Evolutionary conservation across 140 eudicot species (phyloP), one percentile per base, ranked within the genome.

Genomic region (Bidens hawaiensis): DNA sequence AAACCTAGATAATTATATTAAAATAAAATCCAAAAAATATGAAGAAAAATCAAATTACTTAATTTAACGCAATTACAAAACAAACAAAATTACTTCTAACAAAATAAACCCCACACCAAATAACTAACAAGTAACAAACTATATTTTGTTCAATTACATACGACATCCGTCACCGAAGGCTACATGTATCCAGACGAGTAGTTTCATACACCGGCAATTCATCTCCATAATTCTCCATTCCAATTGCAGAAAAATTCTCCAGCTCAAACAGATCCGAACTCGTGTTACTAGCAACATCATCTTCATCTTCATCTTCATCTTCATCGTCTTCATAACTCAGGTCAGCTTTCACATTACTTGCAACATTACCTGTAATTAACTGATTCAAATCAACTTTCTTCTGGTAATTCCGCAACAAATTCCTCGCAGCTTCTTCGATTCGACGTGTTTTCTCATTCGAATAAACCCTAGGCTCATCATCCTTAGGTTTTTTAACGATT

Each of bases 171-270:
- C 78, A 42, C 95, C 89, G 34, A 81, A 70, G 12, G 84, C 88
- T 40, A 71, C 78, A 85, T 24, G 82, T 77, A 76, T 67, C 79
- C 13, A 86, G 58, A 66, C 69, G 66, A 41, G 97, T 89, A n/a
- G 97, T 86, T 72, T 81, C 95, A 47, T 84, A 90, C n/a, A 90
- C 97, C 31, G 98, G 98, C 60, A 91, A 75, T 69, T 91, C 98
- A 55, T 87, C 91, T 3, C 84, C 51, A 18, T 89, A 85, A 67
- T 82, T 74, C 27, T 76, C 88, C 78, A 83, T 78, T 60, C 96
- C 95, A 15, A 84, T 70, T 25, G 78, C 73, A 3, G 87, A 72
- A 5, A 89, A 81, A 70, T 85, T 83, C 49, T 89, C 89, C 16
- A 90, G 74, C 61, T 91, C 98, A 19, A 91, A 91, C 13, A 91